Conservation (phyloP, 306 rosid species). For the Medicago truncatula region MtrunA17r5.0-ANR NC_053044.1:52902501-52903000, state of each 20-base stretch:
- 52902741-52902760: slow-evolving; percentile 75
- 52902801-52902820: slow-evolving; percentile 66
- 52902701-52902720: slow-evolving; percentile 70
- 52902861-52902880: slow-evolving; percentile 16
- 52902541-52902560: slow-evolving; percentile 53
- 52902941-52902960: background rate
- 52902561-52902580: slow-evolving; percentile 61
- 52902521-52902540: slow-evolving; percentile 71
- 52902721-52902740: slow-evolving; percentile 73
- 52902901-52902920: slow-evolving; percentile 46
- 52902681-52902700: slow-evolving; percentile 63
- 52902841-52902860: slow-evolving; percentile 59
- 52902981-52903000: no score
- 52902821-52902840: slow-evolving; percentile 64
- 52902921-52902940: background rate
- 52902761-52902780: slow-evolving; percentile 68
- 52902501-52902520: slow-evolving; percentile 79
- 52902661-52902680: slow-evolving; percentile 64
- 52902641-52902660: slow-evolving; percentile 78
- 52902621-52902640: slow-evolving; percentile 53
- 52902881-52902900: slow-evolving; percentile 15
- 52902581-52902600: slow-evolving; percentile 84
- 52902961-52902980: no score
- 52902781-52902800: slow-evolving; percentile 80
- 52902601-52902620: slow-evolving; percentile 61